Conservation (phyloP, 495 filamentous ascomycete genomes). For the Trichoderma virens region DNA sequence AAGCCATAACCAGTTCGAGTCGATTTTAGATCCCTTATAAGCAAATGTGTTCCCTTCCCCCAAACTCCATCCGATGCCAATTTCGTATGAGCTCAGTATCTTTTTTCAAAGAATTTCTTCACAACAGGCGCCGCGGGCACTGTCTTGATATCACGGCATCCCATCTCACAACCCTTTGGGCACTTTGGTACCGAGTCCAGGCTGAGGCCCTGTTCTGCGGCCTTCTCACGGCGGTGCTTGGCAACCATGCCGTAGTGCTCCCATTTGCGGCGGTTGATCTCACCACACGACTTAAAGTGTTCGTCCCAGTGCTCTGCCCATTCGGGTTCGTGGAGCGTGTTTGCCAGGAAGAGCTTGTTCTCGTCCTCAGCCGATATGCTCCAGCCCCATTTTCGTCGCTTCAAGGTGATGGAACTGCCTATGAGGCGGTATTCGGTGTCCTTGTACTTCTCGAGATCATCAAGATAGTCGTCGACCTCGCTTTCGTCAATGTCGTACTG, state of each 20-base stretch:
- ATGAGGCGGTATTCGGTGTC: background rate
- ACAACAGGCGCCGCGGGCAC: background rate
- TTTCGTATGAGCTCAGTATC: background rate
- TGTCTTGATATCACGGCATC: background rate
- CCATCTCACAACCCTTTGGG: background rate
- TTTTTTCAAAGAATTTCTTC: background rate
- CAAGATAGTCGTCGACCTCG: background rate
- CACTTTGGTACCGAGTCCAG: background rate
- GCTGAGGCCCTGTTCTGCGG: background rate
- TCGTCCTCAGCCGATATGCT: background rate
- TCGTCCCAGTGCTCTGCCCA: constrained; percentile 7
- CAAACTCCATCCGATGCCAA: background rate
- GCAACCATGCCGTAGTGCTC: constrained; percentile 1
- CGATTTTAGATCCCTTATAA: too few species aligned
- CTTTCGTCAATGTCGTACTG: background rate
- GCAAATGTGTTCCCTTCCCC: background rate
- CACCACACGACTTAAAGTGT: background rate
- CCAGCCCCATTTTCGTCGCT: background rate
- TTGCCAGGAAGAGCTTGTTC: background rate
- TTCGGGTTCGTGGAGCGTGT: constrained; percentile 4
- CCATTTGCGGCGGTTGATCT: constrained; percentile 1
- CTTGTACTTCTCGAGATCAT: background rate
- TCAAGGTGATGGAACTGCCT: background rate
- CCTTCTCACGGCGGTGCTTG: background rate
- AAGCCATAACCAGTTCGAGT: too few species aligned